Conservation (phyloP, 2,329 filamentous ascomycete species). For the Drechslerella coelobrocha region DNA sequence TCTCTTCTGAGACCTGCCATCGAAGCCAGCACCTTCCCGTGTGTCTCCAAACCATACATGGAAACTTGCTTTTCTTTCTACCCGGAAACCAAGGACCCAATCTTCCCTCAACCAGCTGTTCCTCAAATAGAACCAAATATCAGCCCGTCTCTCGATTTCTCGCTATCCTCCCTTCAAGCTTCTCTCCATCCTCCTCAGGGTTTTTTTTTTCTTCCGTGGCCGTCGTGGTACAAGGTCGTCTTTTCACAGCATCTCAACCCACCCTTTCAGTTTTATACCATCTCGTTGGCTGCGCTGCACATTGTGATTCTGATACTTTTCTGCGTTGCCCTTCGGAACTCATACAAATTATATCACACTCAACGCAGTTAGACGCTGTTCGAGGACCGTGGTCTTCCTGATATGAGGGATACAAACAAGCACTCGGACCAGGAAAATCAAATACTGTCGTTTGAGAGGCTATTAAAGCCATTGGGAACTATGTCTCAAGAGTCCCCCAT, state of each 20-base stretch:
- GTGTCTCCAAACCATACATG: slow-evolving; percentile 14
- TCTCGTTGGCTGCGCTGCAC: not conserved
- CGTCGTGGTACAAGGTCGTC: not conserved
- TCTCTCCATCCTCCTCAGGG: not conserved
- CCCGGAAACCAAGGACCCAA: slow-evolving; percentile 16
- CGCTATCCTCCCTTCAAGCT: not conserved
- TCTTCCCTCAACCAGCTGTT: slow-evolving; percentile 10
- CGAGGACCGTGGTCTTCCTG: not conserved
- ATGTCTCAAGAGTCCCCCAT: slow-evolving; percentile 23
- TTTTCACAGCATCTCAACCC: not conserved
- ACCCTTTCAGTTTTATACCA: not conserved
- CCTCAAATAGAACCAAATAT: slow-evolving; percentile 41
- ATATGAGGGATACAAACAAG: too few species aligned
- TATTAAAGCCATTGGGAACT: slow-evolving; percentile 12
- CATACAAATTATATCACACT: slow-evolving; percentile 37
- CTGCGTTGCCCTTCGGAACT: slow-evolving; percentile 23
- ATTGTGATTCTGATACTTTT: slow-evolving; percentile 24
- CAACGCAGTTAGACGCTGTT: slow-evolving; percentile 14
- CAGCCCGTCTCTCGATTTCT: slow-evolving; percentile 21
- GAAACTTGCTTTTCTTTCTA: slow-evolving; percentile 8
- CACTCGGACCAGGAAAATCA: not conserved
- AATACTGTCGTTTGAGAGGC: not conserved
- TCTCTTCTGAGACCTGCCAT: slow-evolving; percentile 34
- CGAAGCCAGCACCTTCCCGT: slow-evolving; percentile 47
- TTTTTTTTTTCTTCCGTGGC: not conserved